phyloP scores from a whole-genome alignment of 2,329 filamentous ascomycete species.

The Alternaria gaisen region DNA sequence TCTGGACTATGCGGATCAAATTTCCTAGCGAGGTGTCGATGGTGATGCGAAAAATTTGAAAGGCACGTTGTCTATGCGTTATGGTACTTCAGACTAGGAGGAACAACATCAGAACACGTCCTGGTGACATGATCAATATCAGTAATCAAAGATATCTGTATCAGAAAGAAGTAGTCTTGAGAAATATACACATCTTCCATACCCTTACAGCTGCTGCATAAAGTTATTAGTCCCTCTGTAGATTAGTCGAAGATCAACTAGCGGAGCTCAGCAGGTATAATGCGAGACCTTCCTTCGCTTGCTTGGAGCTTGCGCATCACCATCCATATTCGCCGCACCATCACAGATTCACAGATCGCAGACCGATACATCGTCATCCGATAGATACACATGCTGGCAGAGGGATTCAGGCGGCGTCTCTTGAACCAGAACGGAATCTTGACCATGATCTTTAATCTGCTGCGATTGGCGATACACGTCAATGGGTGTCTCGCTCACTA shows the following conservation, averaged over 20 bases:
- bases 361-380: not conserved
- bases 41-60: too few relatives aligned
- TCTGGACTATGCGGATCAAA: too few relatives aligned
- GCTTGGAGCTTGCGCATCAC: not conserved
- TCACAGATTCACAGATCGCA: not conserved
- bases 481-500: slow-evolving; percentile 10
- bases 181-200: not conserved
- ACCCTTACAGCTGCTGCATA: not conserved
- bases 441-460: not conserved
- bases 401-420: slow-evolving; percentile 19
- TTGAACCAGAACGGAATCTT: slow-evolving; percentile 13
- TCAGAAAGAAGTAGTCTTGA: not conserved
- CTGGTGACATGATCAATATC: not conserved
- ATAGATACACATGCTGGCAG: not conserved
- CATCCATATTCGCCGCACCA: not conserved
- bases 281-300: slow-evolving; percentile 2
- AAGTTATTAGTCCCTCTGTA: not conserved
- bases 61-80: too few relatives aligned
- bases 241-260: slow-evolving; percentile 5
- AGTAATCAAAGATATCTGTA: not conserved
- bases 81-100: not conserved
- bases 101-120: not conserved
- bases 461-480: not conserved
- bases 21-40: too few relatives aligned
- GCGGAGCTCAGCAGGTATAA: not conserved